Conservation (phyloP, 805 yeast genomes). For the Wickerhamomyces canadensis region DNA sequence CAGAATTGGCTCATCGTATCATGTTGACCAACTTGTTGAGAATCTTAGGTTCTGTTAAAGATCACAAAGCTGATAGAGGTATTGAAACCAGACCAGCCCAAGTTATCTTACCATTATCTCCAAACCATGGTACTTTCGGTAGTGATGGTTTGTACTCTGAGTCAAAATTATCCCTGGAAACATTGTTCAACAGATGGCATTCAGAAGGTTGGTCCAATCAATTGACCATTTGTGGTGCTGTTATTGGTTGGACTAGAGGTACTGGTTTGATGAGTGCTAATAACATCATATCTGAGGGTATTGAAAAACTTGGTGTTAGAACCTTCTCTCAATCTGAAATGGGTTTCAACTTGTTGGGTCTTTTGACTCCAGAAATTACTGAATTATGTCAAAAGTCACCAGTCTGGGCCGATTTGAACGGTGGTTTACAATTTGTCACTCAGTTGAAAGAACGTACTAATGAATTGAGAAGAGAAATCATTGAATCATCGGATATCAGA, state of each 20-base stretch:
- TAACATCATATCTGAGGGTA: slow-evolving; percentile 96
- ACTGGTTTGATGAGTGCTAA: slow-evolving; percentile 98
- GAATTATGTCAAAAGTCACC: slow-evolving; percentile 89
- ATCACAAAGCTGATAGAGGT: slow-evolving; percentile 69
- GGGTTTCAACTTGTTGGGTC: slow-evolving; percentile 97
- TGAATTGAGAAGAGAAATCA: slow-evolving; percentile 65
- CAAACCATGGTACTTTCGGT: slow-evolving; percentile 99
- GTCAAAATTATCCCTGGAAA: slow-evolving; percentile 92
- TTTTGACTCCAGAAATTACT: slow-evolving; percentile 80
- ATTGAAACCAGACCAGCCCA: slow-evolving; percentile 97
- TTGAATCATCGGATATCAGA: slow-evolving; percentile 85
- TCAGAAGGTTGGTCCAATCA: slow-evolving; percentile 95
- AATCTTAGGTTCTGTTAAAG: slow-evolving; percentile 84
- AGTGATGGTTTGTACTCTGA: slow-evolving; percentile 98
- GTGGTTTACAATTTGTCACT: slow-evolving; percentile 93
- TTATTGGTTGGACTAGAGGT: slow-evolving; percentile 99
- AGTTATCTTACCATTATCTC: slow-evolving; percentile 92
- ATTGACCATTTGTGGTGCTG: slow-evolving; percentile 95
- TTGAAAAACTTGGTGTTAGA: slow-evolving; percentile 92
- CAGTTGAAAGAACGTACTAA: slow-evolving; percentile 86
- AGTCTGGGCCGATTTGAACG: slow-evolving; percentile 96
- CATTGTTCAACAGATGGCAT: slow-evolving; percentile 97
- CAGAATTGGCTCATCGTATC: slow-evolving; percentile 97
- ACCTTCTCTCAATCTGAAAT: slow-evolving; percentile 98
- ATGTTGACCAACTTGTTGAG: slow-evolving; percentile 95